phyloP scores from a whole-genome alignment of 352 stramenopile species.

The Phytophthora pinifolia region DNA sequence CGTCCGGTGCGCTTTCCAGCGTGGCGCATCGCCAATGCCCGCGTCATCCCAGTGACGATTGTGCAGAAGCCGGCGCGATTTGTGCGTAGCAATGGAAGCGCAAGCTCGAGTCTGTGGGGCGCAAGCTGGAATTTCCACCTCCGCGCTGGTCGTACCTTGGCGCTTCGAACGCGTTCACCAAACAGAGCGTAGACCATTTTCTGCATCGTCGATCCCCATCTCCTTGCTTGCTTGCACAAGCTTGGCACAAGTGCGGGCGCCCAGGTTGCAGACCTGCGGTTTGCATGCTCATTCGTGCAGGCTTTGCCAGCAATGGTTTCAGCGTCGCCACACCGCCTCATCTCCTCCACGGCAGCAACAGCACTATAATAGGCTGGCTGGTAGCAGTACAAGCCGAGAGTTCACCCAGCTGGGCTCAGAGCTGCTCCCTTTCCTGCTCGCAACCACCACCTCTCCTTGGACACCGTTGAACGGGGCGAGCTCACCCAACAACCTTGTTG shows the following conservation, averaged over 20 bases:
- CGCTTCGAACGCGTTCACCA: constrained; percentile 11
- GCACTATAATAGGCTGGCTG: neutral
- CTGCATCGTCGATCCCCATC: constrained; percentile 17
- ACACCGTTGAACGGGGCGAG: constrained; percentile 4
- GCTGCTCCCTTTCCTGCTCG: too few relatives aligned
- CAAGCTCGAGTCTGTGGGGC: constrained; percentile 15
- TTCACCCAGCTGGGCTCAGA: constrained; percentile 2
- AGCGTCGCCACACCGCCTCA: constrained; percentile 20
- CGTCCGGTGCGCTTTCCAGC: neutral
- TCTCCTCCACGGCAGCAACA: constrained; percentile 13
- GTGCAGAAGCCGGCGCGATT: constrained; percentile 14
- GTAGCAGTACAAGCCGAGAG: too few relatives aligned
- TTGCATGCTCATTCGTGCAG: constrained; percentile 30
- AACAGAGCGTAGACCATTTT: constrained; percentile 7
- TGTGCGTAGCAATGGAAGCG: constrained; percentile 33
- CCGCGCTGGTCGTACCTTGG: neutral
- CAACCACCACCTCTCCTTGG: too few relatives aligned
- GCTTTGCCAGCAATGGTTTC: constrained; percentile 17
- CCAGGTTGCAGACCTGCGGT: neutral
- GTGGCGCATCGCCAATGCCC: constrained; percentile 5
- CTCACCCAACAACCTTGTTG: too few relatives aligned
- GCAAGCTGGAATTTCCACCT: constrained; percentile 1
- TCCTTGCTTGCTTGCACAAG: constrained; percentile 6
- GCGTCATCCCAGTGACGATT: constrained; percentile 18
- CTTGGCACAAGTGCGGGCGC: neutral